A percentile compares a stretch with the other conserved stretches of the same genome.
Evolutionary conservation across 73 alveolate species (phyloP).

Genomic region (Tetrahymena elliotti): DNA sequence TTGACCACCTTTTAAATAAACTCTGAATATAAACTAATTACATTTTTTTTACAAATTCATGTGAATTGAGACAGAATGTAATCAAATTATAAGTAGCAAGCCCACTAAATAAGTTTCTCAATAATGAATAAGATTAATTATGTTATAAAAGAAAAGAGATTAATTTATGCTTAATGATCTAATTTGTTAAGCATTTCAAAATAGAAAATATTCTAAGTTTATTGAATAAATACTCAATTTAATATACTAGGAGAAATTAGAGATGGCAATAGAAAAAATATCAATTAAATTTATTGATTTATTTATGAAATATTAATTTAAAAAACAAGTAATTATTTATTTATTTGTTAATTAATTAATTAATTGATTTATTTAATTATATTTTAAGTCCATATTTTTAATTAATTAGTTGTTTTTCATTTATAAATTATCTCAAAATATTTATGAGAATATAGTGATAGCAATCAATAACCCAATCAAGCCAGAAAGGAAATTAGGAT

Average conservation of each 20-base stretch:
- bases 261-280: neutral
- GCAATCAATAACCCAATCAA: neutral
- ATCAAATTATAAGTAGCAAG: neutral
- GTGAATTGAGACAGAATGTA: neutral
- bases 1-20: neutral
- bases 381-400: neutral
- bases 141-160: no score
- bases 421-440: neutral
- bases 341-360: no score
- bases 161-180: no score
- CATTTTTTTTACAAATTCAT: neutral
- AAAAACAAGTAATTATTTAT: neutral
- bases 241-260: no score
- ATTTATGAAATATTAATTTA: neutral
- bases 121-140: no score
- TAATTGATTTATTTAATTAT: no score
- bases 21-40: neutral
- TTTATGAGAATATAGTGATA: neutral
- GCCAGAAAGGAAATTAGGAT: neutral
- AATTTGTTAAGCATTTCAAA: no score
- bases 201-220: neutral
- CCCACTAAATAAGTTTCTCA: neutral
- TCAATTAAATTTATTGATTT: no score
- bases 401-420: no score
- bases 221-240: no score